Percentiles rank a stretch among this genome's conserved stretches.
Conservation (phyloP, 2,329 filamentous ascomycete genomes). For the Dactylellina sp. region DNA sequence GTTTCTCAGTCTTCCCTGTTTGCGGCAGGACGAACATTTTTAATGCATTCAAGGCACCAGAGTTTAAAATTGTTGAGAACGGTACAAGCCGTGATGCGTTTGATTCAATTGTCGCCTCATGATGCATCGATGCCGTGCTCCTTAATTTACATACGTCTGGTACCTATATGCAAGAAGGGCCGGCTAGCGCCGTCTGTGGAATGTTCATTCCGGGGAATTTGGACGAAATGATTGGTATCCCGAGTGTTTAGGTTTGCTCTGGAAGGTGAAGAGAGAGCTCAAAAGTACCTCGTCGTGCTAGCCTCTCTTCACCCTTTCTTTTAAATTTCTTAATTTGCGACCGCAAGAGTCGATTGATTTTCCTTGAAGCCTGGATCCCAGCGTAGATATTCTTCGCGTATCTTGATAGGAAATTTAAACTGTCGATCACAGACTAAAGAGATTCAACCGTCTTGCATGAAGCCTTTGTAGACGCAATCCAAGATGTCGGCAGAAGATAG, state of each 20-base stretch:
- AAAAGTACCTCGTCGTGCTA: not conserved
- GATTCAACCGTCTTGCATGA: constrained; percentile 11
- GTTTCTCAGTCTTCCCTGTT: constrained; percentile 39
- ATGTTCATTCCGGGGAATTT: constrained; percentile 47
- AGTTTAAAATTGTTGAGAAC: constrained; percentile 18
- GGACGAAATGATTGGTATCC: constrained; percentile 30
- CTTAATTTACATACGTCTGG: constrained; percentile 25
- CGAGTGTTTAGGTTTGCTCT: constrained; percentile 10
- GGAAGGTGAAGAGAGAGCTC: not conserved
- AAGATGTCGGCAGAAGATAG: constrained; percentile 15
- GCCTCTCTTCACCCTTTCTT: too few relatives aligned
- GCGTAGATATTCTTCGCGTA: constrained; percentile 26
- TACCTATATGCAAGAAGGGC: constrained; percentile 45
- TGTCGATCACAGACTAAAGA: constrained; percentile 18
- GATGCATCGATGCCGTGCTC: constrained; percentile 20
- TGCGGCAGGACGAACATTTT: constrained; percentile 36
- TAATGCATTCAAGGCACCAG: constrained; percentile 32
- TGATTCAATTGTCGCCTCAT: not conserved
- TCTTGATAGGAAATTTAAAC: constrained; percentile 37
- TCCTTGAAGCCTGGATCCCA: constrained; percentile 6
- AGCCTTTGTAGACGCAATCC: not conserved
- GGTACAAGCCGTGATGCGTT: constrained; percentile 34
- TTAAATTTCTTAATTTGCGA: too few relatives aligned
- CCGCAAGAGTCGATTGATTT: too few relatives aligned
- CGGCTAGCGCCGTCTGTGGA: constrained; percentile 43